Base-by-base conservation (phyloP, 2,329 filamentous ascomycete species). In the Capronia americana region DNA sequence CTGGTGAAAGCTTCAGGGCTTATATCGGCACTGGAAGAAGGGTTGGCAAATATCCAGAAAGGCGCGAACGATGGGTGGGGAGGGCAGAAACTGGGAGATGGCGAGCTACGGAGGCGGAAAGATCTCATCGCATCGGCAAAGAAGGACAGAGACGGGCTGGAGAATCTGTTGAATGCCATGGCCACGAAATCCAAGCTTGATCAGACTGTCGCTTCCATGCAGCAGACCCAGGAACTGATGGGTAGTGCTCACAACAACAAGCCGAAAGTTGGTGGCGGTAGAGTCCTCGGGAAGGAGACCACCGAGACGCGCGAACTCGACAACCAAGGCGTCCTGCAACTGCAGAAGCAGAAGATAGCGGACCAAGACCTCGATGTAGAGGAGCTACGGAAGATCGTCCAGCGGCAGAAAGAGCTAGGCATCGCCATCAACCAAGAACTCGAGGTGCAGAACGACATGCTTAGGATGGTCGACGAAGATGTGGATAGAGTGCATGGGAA, bases 391-490 rank as follows among this genome's bases (percentile, higher is more conserved):
- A 86, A 85, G 70, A 85, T 87, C 41, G 84, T 89, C 50, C 76
- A 83, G 38, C 77, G 86, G 67, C 85, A 89, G 79, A 84, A 83
- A 73, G 86, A 89, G 73, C 81, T 89, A 77, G 87, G 87, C 1
- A 83, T 87, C 28, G 80, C 83, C 71, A 89, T 89, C 69, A 87
- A 89, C 69, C 82, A 86, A 66, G 87, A 89, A 77, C 75, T 89
- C 72, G 81, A 84, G 64, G 78, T 88, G 65, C 86, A 89, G 79
- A 88, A 88, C 74, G 82, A 85, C 70, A 80, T 89, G 80, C 73
- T 89, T 67, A 83, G 80, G 12, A 73, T 88, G 76, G 75, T 88
- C 26, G 86, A 87, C 70, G 83, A 87, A 70, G 87, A 89, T 77
- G 81, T 84, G 4, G 83, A 85, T 51, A 78, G 80, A 66, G 70